phyloP scores from a whole-genome alignment of 208 protist genomes.

The Trypanosoma boissoni region DNA sequence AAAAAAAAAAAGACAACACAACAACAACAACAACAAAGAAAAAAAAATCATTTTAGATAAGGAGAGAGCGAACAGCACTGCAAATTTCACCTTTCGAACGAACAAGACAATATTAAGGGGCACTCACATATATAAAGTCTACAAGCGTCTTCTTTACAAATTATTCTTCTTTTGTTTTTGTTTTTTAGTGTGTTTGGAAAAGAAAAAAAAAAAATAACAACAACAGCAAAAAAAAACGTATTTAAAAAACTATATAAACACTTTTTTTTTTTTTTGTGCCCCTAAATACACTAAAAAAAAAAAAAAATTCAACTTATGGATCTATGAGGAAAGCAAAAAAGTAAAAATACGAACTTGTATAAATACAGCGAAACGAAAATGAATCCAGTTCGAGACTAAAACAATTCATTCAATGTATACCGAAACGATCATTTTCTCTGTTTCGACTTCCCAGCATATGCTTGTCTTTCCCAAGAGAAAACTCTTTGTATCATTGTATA shows the following conservation, averaged over 20 bases:
- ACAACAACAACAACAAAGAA: not conserved
- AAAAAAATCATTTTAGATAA: slow-evolving; percentile 10
- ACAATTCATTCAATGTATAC: no score
- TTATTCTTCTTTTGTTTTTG: slow-evolving; percentile 2
- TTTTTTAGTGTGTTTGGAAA: not conserved
- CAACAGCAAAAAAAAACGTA: slow-evolving; percentile 3
- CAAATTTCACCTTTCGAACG: not conserved
- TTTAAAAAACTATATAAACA: not conserved
- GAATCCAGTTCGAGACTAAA: no score
- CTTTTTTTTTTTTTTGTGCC: not conserved
- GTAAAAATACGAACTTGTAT: no score
- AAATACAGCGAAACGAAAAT: no score
- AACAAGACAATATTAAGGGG: not conserved
- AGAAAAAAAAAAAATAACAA: slow-evolving; percentile 9
- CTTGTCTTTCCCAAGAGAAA: no score
- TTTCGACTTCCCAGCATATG: no score
- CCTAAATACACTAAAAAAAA: not conserved
- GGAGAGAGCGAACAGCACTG: not conserved
- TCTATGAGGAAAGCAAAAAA: no score
- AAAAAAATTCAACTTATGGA: no score
- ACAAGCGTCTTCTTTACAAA: not conserved
- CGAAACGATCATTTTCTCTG: no score
- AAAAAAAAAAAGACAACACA: not conserved
- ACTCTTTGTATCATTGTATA: no score
- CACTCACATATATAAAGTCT: not conserved